Evolutionary conservation across 495 filamentous ascomycete genomes (phyloP).

Genomic region (Stereocaulon alpinum): DNA sequence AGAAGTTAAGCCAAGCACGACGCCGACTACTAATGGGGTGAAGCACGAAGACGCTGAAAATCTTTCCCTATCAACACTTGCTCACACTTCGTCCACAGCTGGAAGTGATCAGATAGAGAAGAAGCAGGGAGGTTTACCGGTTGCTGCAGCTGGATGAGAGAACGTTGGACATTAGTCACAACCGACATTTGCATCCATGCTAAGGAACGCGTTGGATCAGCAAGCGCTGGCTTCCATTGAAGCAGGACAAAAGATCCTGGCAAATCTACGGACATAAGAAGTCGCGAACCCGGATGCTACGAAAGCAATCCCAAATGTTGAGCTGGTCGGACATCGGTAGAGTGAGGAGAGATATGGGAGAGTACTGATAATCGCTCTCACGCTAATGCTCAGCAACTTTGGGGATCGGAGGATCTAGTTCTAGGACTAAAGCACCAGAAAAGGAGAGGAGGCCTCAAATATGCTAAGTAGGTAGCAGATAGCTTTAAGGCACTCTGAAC

Average conservation of each 20-base stretch:
- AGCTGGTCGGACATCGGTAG: no score
- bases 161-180: neutral
- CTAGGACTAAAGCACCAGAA: neutral
- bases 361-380: no score
- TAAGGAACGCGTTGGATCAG: no score
- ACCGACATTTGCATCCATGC: no score
- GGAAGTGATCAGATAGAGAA: slow-evolving; percentile 13
- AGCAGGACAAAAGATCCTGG: no score
- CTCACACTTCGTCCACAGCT: neutral
- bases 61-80: neutral
- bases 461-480: neutral
- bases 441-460: neutral
- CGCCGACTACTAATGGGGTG: neutral
- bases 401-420: neutral
- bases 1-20: slow-evolving; percentile 2
- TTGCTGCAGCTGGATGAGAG: slow-evolving; percentile 18
- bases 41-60: slow-evolving; percentile 4
- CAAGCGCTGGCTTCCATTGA: no score
- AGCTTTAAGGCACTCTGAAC: neutral
- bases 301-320: no score
- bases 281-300: no score
- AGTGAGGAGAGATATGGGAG: no score
- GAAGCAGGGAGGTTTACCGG: slow-evolving; percentile 10
- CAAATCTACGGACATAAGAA: no score
- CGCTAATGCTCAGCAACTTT: neutral